Evolutionary conservation across 1,284 basidiomycete genomes (phyloP).

Genomic region (Puccinia triticina): DNA sequence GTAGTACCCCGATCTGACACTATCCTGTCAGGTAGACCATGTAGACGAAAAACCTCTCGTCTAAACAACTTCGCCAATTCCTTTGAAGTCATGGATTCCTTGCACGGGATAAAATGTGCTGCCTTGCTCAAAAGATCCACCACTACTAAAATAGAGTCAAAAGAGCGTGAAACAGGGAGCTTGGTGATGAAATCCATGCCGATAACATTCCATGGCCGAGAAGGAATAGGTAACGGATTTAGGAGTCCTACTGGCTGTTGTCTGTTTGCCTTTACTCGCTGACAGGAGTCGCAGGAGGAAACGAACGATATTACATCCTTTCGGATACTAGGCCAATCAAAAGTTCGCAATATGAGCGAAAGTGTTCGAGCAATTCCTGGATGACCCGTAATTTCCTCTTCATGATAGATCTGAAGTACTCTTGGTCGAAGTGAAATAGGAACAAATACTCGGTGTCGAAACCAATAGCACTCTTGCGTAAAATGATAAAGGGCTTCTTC

Average conservation of each 20-base stretch:
- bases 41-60: neutral
- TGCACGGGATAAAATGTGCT: too few relatives aligned
- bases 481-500: neutral
- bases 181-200: too few relatives aligned
- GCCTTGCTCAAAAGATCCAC: constrained; percentile 63
- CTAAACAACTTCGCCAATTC: constrained; percentile 8
- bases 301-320: neutral
- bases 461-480: neutral
- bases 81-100: neutral
- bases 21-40: constrained; percentile 34
- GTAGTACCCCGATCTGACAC: constrained; percentile 1
- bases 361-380: constrained; percentile 9
- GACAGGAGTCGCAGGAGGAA: constrained; percentile 16
- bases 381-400: neutral
- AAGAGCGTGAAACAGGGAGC: constrained; percentile 61
- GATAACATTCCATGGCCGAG: too few relatives aligned
- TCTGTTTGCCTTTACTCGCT: too few relatives aligned
- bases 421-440: neutral
- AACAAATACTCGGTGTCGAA: neutral
- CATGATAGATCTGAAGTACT: neutral
- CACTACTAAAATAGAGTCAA: constrained; percentile 62
- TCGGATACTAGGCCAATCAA: neutral
- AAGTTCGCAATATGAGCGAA: neutral
- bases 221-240: too few relatives aligned
- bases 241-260: too few relatives aligned